Conservation (phyloP, 2,329 filamentous ascomycete genomes). For the Colletotrichum tanaceti region DNA sequence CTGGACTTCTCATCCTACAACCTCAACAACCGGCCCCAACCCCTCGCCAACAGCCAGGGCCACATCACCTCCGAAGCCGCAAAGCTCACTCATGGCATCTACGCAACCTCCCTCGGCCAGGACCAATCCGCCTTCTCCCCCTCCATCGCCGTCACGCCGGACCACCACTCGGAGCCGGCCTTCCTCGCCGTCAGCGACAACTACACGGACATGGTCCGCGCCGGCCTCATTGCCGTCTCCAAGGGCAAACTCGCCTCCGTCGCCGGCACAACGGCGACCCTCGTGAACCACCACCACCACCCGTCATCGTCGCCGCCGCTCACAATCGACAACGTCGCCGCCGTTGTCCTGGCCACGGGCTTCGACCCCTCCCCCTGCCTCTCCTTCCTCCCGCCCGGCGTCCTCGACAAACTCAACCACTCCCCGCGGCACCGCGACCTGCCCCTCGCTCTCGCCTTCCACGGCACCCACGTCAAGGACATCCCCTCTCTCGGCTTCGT, state of each 20-base stretch:
- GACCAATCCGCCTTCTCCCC: constrained; percentile 65
- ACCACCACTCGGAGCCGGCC: constrained; percentile 63
- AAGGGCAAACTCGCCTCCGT: constrained; percentile 60
- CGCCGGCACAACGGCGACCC: constrained; percentile 50
- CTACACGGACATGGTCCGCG: constrained; percentile 80
- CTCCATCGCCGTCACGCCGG: constrained; percentile 48
- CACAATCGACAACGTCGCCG: constrained; percentile 67
- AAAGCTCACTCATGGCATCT: constrained; percentile 63
- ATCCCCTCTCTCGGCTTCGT: constrained; percentile 79
- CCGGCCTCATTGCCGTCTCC: constrained; percentile 65
- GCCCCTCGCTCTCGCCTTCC: constrained; percentile 75
- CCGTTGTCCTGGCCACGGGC: constrained; percentile 80
- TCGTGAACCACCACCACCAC: constrained; percentile 45
- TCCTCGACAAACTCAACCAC: constrained; percentile 69
- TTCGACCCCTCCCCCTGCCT: constrained; percentile 75
- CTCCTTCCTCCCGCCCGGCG: constrained; percentile 68
- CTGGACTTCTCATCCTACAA: constrained; percentile 81
- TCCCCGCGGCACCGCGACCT: constrained; percentile 64
- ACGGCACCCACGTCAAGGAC: constrained; percentile 70
- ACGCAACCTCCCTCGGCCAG: constrained; percentile 60
- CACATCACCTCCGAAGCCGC: constrained; percentile 71
- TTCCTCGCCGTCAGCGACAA: constrained; percentile 77
- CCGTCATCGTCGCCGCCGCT: constrained; percentile 35
- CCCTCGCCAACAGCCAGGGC: constrained; percentile 72
- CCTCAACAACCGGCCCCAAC: constrained; percentile 68